A percentile compares a stretch with the other conserved stretches of the same genome.
phyloP scores from a whole-genome alignment of 2,329 filamentous ascomycete genomes.

The Trichophyton equinum region DNA sequence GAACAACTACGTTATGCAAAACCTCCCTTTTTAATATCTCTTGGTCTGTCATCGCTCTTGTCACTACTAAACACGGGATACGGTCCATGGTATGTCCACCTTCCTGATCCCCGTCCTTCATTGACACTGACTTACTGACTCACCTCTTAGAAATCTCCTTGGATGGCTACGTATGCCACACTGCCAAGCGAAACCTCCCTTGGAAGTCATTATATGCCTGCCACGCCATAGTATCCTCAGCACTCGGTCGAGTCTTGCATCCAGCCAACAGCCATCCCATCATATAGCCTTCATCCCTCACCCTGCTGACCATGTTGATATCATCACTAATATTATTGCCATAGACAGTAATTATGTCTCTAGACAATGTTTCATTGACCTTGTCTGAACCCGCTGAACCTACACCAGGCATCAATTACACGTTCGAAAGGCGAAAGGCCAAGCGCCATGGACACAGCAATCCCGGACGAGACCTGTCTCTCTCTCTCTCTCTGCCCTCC shows the following conservation, averaged over 20 bases:
- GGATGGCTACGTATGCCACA: too few relatives aligned
- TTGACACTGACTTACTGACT: background rate
- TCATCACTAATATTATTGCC: background rate
- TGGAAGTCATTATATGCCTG: too few relatives aligned
- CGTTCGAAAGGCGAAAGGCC: background rate
- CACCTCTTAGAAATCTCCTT: too few relatives aligned
- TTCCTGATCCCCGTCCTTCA: background rate
- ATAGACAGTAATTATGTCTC: background rate
- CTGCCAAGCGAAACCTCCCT: too few relatives aligned
- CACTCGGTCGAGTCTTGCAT: background rate
- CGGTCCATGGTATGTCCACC: background rate
- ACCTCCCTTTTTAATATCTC: background rate
- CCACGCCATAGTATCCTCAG: background rate
- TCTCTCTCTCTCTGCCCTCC: background rate
- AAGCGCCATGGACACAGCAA: background rate
- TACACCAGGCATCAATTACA: background rate
- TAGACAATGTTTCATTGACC: constrained; percentile 1
- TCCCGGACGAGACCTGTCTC: background rate
- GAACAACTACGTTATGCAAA: constrained; percentile 1
- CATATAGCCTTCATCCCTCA: background rate
- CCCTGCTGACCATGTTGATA: background rate
- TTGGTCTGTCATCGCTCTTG: background rate
- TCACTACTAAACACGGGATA: background rate
- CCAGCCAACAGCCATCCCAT: background rate
- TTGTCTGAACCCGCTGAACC: background rate